Conservation (phyloP, 306 rosid genomes). For the Lablab purpureus region DNA sequence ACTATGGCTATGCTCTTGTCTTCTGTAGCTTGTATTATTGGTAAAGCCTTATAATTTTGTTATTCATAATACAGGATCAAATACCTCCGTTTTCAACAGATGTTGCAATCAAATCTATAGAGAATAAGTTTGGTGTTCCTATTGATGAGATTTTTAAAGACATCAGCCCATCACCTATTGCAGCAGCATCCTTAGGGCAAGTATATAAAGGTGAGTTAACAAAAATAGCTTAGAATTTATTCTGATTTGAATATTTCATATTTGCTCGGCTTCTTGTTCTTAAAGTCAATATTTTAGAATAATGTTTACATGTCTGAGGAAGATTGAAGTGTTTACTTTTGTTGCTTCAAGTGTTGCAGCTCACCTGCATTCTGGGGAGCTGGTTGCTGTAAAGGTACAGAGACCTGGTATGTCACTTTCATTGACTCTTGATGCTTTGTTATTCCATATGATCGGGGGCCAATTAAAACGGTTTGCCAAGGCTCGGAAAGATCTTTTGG, state of each 20-base stretch:
- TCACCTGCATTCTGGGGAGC: slow-evolving; percentile 95
- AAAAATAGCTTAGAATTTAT: slow-evolving; percentile 22
- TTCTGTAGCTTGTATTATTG: slow-evolving; percentile 28
- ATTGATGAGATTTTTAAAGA: slow-evolving; percentile 78
- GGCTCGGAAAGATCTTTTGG: slow-evolving; percentile 92
- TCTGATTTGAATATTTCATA: neutral
- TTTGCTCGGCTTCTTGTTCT: slow-evolving; percentile 32
- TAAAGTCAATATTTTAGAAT: slow-evolving; percentile 30
- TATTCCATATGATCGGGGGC: slow-evolving; percentile 95
- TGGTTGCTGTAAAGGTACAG: slow-evolving; percentile 97
- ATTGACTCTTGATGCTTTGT: slow-evolving; percentile 95
- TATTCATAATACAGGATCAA: slow-evolving; percentile 68
- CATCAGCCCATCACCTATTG: slow-evolving; percentile 81
- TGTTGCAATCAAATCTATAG: slow-evolving; percentile 79
- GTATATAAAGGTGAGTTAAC: slow-evolving; percentile 85
- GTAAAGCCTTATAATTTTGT: slow-evolving; percentile 25
- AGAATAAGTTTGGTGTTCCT: slow-evolving; percentile 74
- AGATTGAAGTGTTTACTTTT: slow-evolving; percentile 63
- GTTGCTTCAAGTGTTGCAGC: slow-evolving; percentile 95
- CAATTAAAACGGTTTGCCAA: slow-evolving; percentile 88
- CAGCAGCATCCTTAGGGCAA: slow-evolving; percentile 97
- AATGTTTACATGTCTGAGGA: slow-evolving; percentile 46
- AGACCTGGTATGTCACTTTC: slow-evolving; percentile 95
- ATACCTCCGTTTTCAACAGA: slow-evolving; percentile 93
- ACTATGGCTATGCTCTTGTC: slow-evolving; percentile 32